Evolutionary conservation across 2,329 filamentous ascomycete genomes (phyloP), one percentile per base, ranked within the genome.

Genomic region (Alternaria alternata): DNA sequence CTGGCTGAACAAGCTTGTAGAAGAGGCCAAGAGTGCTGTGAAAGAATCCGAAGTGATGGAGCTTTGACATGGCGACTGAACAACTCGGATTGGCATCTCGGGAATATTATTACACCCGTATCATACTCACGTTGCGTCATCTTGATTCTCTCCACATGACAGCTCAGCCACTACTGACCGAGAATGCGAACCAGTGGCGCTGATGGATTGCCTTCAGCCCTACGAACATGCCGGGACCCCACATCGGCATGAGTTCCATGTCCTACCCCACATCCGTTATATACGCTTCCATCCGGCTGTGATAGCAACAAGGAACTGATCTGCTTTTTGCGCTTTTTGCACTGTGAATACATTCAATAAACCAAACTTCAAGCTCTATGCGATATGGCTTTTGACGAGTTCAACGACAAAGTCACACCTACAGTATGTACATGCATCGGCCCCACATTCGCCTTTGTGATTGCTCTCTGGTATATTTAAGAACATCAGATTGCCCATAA

Each of bases 1-100:
- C 6, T 81, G 78, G 79, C 62, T 81, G 51, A 80, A 81, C 44
- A 71, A 69, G 18, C 54, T 80, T 28, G 76, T 79, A 1, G 65
- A 60, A 12, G 61, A 56, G 2, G 47, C 60, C 6, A 49, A 36
- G n/a, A 44, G 63, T 9, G 44, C 12, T 7, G 7, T 16, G 9
- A 56, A 62, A 9, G 47, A 59, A 18, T 57, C 67, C 44, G 66
- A 72, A 28, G 51, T 67, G 2, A 47, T 70, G 24, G 68, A 72
- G 54, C 61, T 71, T 4, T 70, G 51, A 46, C 5, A 54, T 38
- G 7, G 14, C 34, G 12, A 57, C 26, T 54, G 16, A 36, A 48
- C 43, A 39, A 30, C 9, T 1, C 22, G 16, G 16, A 30, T n/a
- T 51, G 22, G 12, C 32, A 47, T 47, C 12, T 18, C 8, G 9